Percentiles rank a stretch among this genome's conserved stretches.
These are phyloP conservation scores for Davidsoniella neocaledoniae DNA, from an alignment of 2,329 filamentous ascomycete species.

Conservation along the genomic window DNA sequence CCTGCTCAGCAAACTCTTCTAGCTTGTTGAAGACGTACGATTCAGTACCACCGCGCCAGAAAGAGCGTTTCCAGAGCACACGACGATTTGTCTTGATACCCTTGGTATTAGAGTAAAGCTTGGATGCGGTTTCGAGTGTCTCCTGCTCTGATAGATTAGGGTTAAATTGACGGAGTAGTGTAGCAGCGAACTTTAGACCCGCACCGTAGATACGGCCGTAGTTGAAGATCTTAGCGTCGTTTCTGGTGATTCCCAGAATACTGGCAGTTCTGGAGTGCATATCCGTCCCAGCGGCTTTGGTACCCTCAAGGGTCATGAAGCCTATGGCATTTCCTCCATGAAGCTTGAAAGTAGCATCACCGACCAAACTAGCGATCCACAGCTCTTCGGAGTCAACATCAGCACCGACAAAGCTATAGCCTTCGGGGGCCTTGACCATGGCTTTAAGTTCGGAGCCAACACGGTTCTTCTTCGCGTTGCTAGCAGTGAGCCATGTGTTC, in stretches of 20 bases:
- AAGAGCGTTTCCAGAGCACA: slow-evolving; percentile 52
- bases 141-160: slow-evolving; percentile 63
- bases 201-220: slow-evolving; percentile 99
- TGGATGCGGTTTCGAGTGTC: slow-evolving; percentile 58
- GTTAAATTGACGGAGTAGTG: slow-evolving; percentile 85
- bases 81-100: slow-evolving; percentile 70
- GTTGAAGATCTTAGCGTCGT: slow-evolving; percentile 95
- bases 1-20: slow-evolving; percentile 94
- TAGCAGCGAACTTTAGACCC: slow-evolving; percentile 81
- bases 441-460: slow-evolving; percentile 94
- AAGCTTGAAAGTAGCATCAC: slow-evolving; percentile 84
- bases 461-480: slow-evolving; percentile 89
- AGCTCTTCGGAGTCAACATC: slow-evolving; percentile 96
- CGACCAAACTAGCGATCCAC: slow-evolving; percentile 92
- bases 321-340: slow-evolving; percentile 95
- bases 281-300: slow-evolving; percentile 85
- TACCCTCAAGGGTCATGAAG: slow-evolving; percentile 97
- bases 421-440: slow-evolving; percentile 82
- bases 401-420: slow-evolving; percentile 87
- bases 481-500: slow-evolving; percentile 95
- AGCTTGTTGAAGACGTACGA: slow-evolving; percentile 97
- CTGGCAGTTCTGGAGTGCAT: slow-evolving; percentile 83
- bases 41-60: slow-evolving; percentile 94
- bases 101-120: slow-evolving; percentile 78
- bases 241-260: slow-evolving; percentile 85